phyloP scores from a whole-genome alignment of 306 rosid genomes.

The Casuarina glauca region DNA sequence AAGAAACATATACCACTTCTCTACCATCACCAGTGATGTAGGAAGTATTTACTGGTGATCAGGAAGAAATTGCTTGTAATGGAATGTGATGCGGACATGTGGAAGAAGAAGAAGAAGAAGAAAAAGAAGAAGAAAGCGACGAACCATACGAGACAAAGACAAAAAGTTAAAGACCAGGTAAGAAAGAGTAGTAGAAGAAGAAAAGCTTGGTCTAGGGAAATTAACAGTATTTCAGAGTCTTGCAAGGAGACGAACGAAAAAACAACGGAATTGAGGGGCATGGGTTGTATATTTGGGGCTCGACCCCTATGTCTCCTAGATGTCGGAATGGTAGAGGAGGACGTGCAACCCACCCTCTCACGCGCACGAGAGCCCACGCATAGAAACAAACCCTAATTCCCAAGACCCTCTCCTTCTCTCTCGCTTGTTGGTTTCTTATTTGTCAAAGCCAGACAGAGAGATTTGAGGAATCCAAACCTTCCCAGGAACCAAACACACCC shows the following conservation, averaged over 20 bases:
- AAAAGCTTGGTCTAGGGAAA: background rate
- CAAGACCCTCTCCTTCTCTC: slow-evolving; percentile 17
- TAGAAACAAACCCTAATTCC: slow-evolving; percentile 46
- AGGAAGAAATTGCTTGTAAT: background rate
- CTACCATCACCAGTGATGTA: background rate
- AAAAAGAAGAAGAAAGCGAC: background rate
- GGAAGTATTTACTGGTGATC: background rate
- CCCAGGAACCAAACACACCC: slow-evolving; percentile 7
- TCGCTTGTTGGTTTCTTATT: background rate
- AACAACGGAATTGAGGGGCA: background rate
- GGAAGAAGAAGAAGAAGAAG: background rate
- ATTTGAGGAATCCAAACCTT: background rate
- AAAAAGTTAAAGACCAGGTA: too few relatives aligned
- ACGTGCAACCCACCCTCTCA: slow-evolving; percentile 45
- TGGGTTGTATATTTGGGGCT: background rate
- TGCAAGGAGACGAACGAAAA: background rate
- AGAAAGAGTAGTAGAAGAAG: background rate
- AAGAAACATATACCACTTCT: background rate
- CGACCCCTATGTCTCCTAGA: background rate
- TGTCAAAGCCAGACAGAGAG: background rate
- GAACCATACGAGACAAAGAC: too few relatives aligned
- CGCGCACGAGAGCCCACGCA: slow-evolving; percentile 43
- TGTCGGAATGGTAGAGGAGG: slow-evolving; percentile 16
- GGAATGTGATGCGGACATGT: background rate
- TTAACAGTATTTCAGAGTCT: background rate